These are phyloP conservation scores for Lodderomyces beijingensis DNA, from an alignment of 1,139 yeast species.

Conservation along the genomic window DNA sequence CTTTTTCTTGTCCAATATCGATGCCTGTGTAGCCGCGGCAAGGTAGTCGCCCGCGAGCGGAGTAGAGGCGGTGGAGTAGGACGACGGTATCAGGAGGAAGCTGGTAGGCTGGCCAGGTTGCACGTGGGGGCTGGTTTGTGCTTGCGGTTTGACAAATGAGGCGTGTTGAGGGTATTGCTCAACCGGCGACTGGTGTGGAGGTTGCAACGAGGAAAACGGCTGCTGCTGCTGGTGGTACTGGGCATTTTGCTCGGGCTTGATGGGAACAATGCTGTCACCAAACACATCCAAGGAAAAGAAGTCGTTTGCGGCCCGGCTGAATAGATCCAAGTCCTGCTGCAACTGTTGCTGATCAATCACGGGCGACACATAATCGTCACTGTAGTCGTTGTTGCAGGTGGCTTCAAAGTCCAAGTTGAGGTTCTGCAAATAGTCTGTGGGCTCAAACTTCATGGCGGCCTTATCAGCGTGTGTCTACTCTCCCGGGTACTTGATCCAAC, in stretches of 20 bases:
- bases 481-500: too few species aligned
- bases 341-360: slow-evolving; percentile 11
- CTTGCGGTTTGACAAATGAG: slow-evolving; percentile 1
- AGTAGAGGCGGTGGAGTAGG: slow-evolving; percentile 2
- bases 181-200: neutral
- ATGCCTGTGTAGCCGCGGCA: slow-evolving; percentile 11
- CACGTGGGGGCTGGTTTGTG: slow-evolving; percentile 3
- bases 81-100: slow-evolving; percentile 2
- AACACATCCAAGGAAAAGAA: slow-evolving; percentile 47
- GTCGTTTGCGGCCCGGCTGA: slow-evolving; percentile 35
- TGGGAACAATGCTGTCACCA: slow-evolving; percentile 20
- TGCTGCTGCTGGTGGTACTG: slow-evolving; percentile 10
- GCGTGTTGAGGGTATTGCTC: slow-evolving; percentile 1
- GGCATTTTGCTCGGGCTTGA: slow-evolving; percentile 11
- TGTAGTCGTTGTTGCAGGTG: slow-evolving; percentile 8
- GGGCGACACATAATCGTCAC: neutral
- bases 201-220: slow-evolving; percentile 4
- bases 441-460: slow-evolving; percentile 35
- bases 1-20: slow-evolving; percentile 43
- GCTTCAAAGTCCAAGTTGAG: slow-evolving; percentile 32
- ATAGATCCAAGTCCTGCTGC: slow-evolving; percentile 41
- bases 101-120: slow-evolving; percentile 1
- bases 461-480: too few species aligned
- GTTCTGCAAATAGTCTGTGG: slow-evolving; percentile 41
- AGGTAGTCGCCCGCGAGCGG: too few species aligned